Evolutionary conservation across 768 basidiomycete species (phyloP).

Genomic region (Rhizopogon vesiculosus): DNA sequence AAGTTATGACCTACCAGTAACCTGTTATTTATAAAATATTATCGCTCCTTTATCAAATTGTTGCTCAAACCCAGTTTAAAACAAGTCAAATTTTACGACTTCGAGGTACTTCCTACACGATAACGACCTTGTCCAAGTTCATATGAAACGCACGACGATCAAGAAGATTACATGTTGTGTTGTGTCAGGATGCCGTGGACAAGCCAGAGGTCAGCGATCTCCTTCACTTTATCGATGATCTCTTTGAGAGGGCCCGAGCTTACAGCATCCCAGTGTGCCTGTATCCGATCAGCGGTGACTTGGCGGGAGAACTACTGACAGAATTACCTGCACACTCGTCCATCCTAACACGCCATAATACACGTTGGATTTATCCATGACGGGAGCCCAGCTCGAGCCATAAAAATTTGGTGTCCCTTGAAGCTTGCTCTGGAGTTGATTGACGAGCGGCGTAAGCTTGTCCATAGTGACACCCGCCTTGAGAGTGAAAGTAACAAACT

Average conservation of each 20-base stretch:
- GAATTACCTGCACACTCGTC: constrained; percentile 29
- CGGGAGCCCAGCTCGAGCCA: constrained; percentile 24
- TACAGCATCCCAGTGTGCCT: constrained; percentile 34
- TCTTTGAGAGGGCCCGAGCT: constrained; percentile 19
- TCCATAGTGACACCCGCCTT: constrained; percentile 16
- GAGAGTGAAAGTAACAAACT: constrained; percentile 29
- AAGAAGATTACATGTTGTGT: constrained; percentile 3
- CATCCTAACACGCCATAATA: constrained; percentile 32
- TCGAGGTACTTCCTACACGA: background rate
- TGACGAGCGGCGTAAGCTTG: constrained; percentile 17
- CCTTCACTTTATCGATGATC: constrained; percentile 20
- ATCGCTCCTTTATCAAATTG: no score
- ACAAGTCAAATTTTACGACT: background rate
- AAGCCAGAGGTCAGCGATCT: constrained; percentile 25
- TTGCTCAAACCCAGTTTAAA: background rate
- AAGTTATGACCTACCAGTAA: background rate
- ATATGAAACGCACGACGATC: background rate
- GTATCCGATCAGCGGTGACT: background rate
- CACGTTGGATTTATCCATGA: constrained; percentile 13
- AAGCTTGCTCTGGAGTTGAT: constrained; percentile 16
- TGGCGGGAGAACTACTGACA: background rate
- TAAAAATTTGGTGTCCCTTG: constrained; percentile 17
- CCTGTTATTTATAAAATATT: no score
- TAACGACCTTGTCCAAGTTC: background rate
- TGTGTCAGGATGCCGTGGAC: constrained; percentile 24